These are phyloP conservation scores for Colletotrichum lindemuthianum DNA, from an alignment of 2,329 filamentous ascomycete species.

Conservation along the genomic window DNA sequence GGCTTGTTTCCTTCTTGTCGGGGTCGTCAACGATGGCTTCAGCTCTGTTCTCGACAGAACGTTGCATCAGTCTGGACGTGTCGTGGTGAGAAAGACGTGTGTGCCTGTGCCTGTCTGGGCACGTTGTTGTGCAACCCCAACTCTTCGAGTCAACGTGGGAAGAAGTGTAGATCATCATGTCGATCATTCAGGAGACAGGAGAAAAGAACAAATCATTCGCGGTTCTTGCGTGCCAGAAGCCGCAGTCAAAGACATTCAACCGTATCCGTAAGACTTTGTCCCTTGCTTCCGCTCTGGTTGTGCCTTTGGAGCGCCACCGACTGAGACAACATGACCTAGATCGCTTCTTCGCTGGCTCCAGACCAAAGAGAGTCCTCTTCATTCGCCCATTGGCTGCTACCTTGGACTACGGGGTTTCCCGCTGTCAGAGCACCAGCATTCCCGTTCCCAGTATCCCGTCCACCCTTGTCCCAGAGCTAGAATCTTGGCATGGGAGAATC, in stretches of 20 bases:
- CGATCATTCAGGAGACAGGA: constrained; percentile 4
- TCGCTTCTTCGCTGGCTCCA: constrained; percentile 5
- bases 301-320: not conserved
- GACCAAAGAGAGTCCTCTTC: constrained; percentile 13
- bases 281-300: not conserved
- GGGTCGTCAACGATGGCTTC: too few relatives aligned
- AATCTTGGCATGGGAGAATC: constrained; percentile 49
- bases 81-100: constrained; percentile 7
- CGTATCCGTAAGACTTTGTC: not conserved
- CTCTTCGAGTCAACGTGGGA: too few relatives aligned
- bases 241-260: not conserved
- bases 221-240: too few relatives aligned
- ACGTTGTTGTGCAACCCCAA: constrained; percentile 2
- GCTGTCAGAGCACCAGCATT: constrained; percentile 57
- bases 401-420: constrained; percentile 55
- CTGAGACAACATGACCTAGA: constrained; percentile 8
- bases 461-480: constrained; percentile 62
- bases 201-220: not conserved
- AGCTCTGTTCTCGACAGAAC: not conserved
- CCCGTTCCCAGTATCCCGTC: constrained; percentile 59
- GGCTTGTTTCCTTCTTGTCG: too few relatives aligned
- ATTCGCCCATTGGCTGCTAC: constrained; percentile 32
- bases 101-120: not conserved
- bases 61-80: not conserved
- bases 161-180: not conserved